Percentiles rank a stretch among this genome's conserved stretches.
These are phyloP conservation scores for Bisporella sp. DNA, from an alignment of 2,329 filamentous ascomycete genomes.

Conservation along the genomic window DNA sequence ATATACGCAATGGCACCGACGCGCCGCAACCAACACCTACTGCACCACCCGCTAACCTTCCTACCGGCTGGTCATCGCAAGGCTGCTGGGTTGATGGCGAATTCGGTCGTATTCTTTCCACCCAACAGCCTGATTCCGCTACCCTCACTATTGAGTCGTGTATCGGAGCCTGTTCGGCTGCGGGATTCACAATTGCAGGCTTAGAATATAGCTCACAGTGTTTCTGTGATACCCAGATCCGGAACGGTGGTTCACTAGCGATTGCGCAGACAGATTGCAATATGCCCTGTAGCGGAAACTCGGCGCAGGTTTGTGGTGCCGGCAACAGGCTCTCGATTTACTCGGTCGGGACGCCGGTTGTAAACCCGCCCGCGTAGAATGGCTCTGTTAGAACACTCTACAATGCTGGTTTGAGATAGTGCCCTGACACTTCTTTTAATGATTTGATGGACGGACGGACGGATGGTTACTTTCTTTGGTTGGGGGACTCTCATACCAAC, in stretches of 20 bases:
- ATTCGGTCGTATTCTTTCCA: background rate
- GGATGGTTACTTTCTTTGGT: too few species aligned
- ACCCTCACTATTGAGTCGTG: slow-evolving; percentile 26
- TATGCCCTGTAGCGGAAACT: slow-evolving; percentile 22
- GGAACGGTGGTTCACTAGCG: slow-evolving; percentile 15
- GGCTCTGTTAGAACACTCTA: too few species aligned
- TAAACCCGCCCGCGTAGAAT: too few species aligned
- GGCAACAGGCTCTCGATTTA: slow-evolving; percentile 22
- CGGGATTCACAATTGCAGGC: background rate
- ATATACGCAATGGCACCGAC: background rate
- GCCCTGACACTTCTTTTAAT: too few species aligned
- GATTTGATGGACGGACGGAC: too few species aligned
- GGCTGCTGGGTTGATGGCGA: background rate
- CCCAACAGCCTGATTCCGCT: slow-evolving; percentile 12
- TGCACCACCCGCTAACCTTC: background rate
- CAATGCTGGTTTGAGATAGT: too few species aligned
- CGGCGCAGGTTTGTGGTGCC: slow-evolving; percentile 27
- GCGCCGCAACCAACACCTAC: too few species aligned
- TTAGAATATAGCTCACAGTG: slow-evolving; percentile 5
- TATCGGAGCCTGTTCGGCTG: slow-evolving; percentile 17
- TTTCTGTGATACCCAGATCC: slow-evolving; percentile 23
- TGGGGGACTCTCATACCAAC: too few species aligned
- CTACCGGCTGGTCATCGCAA: background rate
- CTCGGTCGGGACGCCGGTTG: slow-evolving; percentile 10
- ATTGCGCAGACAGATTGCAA: slow-evolving; percentile 21